These are phyloP conservation scores for Yarrowia sp. DNA, from an alignment of 805 yeast species.

Conservation along the genomic window DNA sequence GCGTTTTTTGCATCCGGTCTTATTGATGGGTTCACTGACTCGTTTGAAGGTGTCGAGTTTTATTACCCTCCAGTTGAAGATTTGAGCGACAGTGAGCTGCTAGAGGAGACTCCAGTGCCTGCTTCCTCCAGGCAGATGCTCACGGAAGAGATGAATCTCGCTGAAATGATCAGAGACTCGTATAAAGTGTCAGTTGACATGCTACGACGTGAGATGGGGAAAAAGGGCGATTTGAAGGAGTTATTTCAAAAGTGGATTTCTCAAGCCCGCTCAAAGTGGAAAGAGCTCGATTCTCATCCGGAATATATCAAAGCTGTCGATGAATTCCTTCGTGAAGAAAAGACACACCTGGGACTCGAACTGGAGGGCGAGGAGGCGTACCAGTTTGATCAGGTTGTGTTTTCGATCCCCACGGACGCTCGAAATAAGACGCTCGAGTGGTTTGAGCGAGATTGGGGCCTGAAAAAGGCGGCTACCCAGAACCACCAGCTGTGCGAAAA, in stretches of 20 bases:
- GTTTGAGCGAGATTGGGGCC: neutral
- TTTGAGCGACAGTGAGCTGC: neutral
- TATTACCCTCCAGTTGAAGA: neutral
- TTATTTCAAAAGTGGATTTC: neutral
- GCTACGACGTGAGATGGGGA: neutral
- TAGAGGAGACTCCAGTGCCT: neutral
- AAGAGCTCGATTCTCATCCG: neutral
- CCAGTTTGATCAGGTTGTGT: neutral
- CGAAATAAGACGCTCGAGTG: neutral
- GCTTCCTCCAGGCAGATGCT: neutral
- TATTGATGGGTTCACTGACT: neutral
- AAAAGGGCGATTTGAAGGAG: neutral
- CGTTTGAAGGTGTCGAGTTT: neutral
- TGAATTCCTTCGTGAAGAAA: neutral
- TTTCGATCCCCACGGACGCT: neutral
- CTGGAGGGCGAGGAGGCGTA: neutral
- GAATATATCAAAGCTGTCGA: neutral
- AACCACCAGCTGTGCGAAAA: neutral
- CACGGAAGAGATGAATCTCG: slow-evolving; percentile 4
- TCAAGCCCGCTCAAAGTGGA: neutral
- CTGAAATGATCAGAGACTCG: slow-evolving; percentile 4
- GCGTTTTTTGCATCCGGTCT: neutral
- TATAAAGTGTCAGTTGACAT: neutral
- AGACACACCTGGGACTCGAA: too few species aligned
- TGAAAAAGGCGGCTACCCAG: neutral